A percentile compares a stretch with the other conserved stretches of the same genome.
These are phyloP conservation scores for Rhododendron ferrugineum DNA, from an alignment of 148 eudicot genomes.

Conservation along the genomic window DNA sequence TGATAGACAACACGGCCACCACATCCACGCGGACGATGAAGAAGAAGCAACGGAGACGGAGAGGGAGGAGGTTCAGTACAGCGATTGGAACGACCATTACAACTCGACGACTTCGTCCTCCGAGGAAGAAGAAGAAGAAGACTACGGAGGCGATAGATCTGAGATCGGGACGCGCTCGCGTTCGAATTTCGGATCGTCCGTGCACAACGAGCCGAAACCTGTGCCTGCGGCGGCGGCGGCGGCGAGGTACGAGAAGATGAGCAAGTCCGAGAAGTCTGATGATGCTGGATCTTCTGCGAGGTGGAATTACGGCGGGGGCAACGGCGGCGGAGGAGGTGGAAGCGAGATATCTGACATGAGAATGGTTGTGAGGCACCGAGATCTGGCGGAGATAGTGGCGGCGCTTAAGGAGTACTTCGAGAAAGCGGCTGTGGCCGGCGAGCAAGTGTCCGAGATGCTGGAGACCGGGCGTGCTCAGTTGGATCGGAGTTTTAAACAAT, in stretches of 20 bases:
- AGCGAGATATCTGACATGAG: constrained; percentile 53
- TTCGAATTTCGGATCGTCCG: constrained; percentile 60
- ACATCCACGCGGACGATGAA: constrained; percentile 33
- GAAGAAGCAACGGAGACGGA: constrained; percentile 37
- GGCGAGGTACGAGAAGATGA: not conserved
- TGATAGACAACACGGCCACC: constrained; percentile 16
- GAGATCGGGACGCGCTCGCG: constrained; percentile 42
- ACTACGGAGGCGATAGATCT: constrained; percentile 64
- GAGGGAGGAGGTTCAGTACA: constrained; percentile 85
- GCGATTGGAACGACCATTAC: constrained; percentile 97
- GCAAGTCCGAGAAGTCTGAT: constrained; percentile 41
- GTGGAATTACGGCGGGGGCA: constrained; percentile 40
- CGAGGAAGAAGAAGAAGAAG: constrained; percentile 19
- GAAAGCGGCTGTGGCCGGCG: constrained; percentile 85
- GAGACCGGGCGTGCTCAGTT: constrained; percentile 91
- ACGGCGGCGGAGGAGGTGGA: constrained; percentile 13
- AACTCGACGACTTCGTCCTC: constrained; percentile 45
- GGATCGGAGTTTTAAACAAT: constrained; percentile 73
- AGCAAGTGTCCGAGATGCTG: constrained; percentile 84
- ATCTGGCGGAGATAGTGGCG: constrained; percentile 70
- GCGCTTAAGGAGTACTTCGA: constrained; percentile 79
- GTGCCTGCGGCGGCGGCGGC: not conserved
- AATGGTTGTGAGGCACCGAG: constrained; percentile 74
- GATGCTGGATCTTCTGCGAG: constrained; percentile 50
- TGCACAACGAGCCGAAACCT: constrained; percentile 26